These are phyloP conservation scores for Ophiostoma triangulosporum DNA, from an alignment of 2,329 filamentous ascomycete species.

Conservation along the genomic window DNA sequence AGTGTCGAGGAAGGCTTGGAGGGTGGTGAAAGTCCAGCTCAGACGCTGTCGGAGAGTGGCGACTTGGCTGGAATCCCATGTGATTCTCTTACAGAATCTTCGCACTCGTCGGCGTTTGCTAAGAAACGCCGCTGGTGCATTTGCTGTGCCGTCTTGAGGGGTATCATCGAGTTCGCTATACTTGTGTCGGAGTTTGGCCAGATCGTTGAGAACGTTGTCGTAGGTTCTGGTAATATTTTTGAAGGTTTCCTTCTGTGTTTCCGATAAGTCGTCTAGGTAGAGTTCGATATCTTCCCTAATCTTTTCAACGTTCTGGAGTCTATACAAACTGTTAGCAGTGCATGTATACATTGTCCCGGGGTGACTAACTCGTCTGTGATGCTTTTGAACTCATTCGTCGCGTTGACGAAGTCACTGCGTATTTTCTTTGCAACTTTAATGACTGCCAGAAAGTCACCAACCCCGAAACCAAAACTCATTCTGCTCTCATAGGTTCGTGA, in stretches of 20 bases:
- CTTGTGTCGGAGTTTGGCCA: neutral
- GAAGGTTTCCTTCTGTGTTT: neutral
- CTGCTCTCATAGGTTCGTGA: neutral
- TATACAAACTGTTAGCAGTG: neutral
- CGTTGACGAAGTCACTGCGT: neutral
- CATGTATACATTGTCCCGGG: neutral
- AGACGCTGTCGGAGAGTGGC: neutral
- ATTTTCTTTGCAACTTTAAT: neutral
- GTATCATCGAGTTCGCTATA: neutral
- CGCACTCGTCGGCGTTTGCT: no score
- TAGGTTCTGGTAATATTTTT: neutral
- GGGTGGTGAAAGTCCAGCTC: neutral
- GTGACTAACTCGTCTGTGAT: neutral
- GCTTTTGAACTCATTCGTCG: neutral
- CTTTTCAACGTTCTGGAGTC: neutral
- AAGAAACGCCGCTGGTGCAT: no score
- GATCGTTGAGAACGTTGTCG: neutral
- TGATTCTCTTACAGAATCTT: neutral
- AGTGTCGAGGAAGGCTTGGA: neutral
- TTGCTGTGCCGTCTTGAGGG: neutral
- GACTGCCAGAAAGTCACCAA: neutral
- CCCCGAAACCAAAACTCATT: neutral
- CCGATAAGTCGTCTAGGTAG: neutral
- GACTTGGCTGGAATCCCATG: neutral
- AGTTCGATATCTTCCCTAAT: neutral